A percentile compares a stretch with the other conserved stretches of the same genome.
phyloP scores from a whole-genome alignment of 2,329 filamentous ascomycete genomes.

The Periconia macrospinosa region DNA sequence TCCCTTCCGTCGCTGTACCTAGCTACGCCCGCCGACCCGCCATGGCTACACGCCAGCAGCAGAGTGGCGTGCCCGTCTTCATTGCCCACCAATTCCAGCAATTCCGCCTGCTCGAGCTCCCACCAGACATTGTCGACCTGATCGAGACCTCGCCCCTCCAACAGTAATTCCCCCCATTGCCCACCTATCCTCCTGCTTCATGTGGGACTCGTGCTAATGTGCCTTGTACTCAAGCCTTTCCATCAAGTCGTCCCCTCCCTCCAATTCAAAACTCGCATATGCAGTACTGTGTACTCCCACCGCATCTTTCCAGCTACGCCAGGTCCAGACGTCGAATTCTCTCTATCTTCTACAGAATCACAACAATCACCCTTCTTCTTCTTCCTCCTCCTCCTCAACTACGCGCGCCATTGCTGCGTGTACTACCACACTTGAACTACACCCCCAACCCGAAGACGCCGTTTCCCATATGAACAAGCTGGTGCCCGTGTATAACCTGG shows the following conservation, averaged over 20 bases:
- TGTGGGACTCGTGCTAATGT: neutral
- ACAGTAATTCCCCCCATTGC: neutral
- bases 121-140: constrained; percentile 58
- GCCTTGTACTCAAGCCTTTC: constrained; percentile 29
- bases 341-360: constrained; percentile 52
- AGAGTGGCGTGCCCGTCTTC: constrained; percentile 46
- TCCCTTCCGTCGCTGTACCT: no score
- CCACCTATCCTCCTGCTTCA: constrained; percentile 28
- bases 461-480: constrained; percentile 37
- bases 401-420: constrained; percentile 50
- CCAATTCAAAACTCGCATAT: constrained; percentile 43
- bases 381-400: constrained; percentile 31
- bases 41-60: constrained; percentile 49
- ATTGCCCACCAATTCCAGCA: constrained; percentile 52
- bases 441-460: constrained; percentile 39
- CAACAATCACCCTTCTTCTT: constrained; percentile 35
- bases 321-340: constrained; percentile 68
- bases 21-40: constrained; percentile 1
- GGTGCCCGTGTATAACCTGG: constrained; percentile 44
- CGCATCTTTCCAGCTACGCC: constrained; percentile 62
- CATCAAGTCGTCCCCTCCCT: constrained; percentile 37
- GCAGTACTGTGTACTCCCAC: constrained; percentile 62
- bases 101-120: constrained; percentile 63
- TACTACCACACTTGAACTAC: constrained; percentile 48
- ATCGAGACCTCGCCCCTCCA: constrained; percentile 49